Evolutionary conservation across 495 filamentous ascomycete genomes (phyloP), one percentile per base, ranked within the genome.

Genomic region (Aspergillus carlsbadensis): DNA sequence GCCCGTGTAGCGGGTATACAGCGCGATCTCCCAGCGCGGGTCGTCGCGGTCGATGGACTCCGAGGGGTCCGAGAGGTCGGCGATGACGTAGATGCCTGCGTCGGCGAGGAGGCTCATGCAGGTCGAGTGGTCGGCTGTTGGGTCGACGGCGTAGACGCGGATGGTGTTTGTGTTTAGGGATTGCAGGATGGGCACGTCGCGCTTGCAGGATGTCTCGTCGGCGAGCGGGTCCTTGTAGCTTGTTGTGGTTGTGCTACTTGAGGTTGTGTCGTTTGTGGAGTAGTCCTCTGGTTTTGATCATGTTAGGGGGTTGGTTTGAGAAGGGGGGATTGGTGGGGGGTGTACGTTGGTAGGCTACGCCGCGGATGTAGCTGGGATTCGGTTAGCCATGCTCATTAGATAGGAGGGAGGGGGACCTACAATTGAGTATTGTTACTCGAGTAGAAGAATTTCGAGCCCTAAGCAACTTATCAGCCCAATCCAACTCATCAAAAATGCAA

Each of bases 61-160:
- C 5, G 73, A 71, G 3, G 94, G 92, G 63, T 91, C 81, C 24
- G 88, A 89, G 52, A 98, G 78, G 73, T 98, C 94, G 48, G 90
- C 84, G 60, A 98, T 84, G 35, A 98, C 83, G 69, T 98, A 98
- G 73, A 98, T 98, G 57, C 91, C 94, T 24, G 89, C 91, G 51
- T 89, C 85, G 17, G 87, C 76, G 17, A 98, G 79, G 64, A 91
- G 66, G 53, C 81, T 70, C 93, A 98, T 97, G 75, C 93, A 97
- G 7, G 72, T 74, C n/a, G 75, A 75, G 76, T 98, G 94, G 73
- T 96, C 81, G 53, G 75, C 69, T 10, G 78, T 82, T 15, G 94
- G 86, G 72, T 98, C 84, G 67, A 98, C 83, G 64, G 90, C 90
- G 72, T 98, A 98, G 15, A 92, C 90, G 65, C 94, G 93, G 67